Evolutionary conservation across 2,329 filamentous ascomycete species (phyloP).

Genomic region (Myriosclerotinia curreyana): DNA sequence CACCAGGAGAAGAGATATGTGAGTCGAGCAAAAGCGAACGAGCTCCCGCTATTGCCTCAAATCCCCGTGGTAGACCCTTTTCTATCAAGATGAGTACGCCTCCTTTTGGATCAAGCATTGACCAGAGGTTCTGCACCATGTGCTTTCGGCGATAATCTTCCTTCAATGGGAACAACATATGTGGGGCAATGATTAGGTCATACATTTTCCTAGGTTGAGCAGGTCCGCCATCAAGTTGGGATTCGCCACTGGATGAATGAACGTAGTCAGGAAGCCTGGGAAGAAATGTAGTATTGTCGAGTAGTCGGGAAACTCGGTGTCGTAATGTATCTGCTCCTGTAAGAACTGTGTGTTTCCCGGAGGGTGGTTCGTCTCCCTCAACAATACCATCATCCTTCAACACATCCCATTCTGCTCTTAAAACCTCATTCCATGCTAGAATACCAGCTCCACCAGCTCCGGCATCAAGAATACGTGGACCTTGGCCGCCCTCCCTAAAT

Average conservation of each 20-base stretch:
- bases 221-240: constrained; percentile 57
- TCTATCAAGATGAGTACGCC: constrained; percentile 85
- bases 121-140: constrained; percentile 86
- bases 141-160: constrained; percentile 75
- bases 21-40: constrained; percentile 74
- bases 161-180: constrained; percentile 72
- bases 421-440: constrained; percentile 72
- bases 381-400: constrained; percentile 53
- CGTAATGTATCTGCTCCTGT: constrained; percentile 73
- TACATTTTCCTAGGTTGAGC: constrained; percentile 68
- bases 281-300: constrained; percentile 88
- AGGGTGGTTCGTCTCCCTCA: constrained; percentile 49
- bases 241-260: constrained; percentile 58
- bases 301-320: constrained; percentile 68
- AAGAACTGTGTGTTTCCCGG: constrained; percentile 77
- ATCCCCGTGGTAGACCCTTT: constrained; percentile 86
- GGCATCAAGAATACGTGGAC: constrained; percentile 67
- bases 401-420: constrained; percentile 77
- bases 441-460: constrained; percentile 71
- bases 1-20: constrained; percentile 64
- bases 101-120: constrained; percentile 75
- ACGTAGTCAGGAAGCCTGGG: constrained; percentile 87
- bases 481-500: constrained; percentile 51
- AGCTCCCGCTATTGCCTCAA: constrained; percentile 85
- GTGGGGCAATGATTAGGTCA: constrained; percentile 86